phyloP scores from a whole-genome alignment of 495 filamentous ascomycete genomes.

The Peziza echinospora region DNA sequence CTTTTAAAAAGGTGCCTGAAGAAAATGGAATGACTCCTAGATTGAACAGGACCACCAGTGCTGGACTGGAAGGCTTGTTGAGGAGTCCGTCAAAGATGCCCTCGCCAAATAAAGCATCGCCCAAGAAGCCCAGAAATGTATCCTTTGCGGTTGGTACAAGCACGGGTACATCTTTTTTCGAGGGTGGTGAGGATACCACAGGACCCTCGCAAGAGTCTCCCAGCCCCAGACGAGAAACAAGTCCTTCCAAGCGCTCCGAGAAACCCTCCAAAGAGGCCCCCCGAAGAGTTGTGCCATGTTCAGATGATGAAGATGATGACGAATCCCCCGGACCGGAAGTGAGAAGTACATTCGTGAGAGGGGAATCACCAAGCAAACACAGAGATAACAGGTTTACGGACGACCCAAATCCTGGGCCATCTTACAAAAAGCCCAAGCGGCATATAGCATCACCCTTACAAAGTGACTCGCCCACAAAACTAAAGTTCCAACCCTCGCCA shows the following conservation, averaged over 20 bases:
- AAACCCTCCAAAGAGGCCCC: neutral
- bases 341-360: slow-evolving; percentile 3
- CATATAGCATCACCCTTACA: slow-evolving; percentile 9
- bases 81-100: too few species aligned
- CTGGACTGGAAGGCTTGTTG: too few species aligned
- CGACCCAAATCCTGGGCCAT: neutral
- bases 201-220: too few species aligned
- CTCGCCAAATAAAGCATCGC: too few species aligned
- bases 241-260: neutral
- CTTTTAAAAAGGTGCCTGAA: too few species aligned
- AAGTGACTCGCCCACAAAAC: slow-evolving; percentile 13
- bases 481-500: neutral
- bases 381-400: neutral
- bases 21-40: too few species aligned
- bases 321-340: slow-evolving; percentile 17
- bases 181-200: too few species aligned
- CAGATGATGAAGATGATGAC: neutral
- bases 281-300: neutral
- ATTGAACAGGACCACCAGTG: too few species aligned
- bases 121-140: too few species aligned
- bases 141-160: too few species aligned
- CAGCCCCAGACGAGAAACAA: neutral
- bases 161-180: too few species aligned
- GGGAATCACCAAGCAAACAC: slow-evolving; percentile 25
- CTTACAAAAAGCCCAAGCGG: neutral